Evolutionary conservation across 495 filamentous ascomycete species (phyloP), one percentile per base, ranked within the genome.

Genomic region (Aspergillus avenaceus): DNA sequence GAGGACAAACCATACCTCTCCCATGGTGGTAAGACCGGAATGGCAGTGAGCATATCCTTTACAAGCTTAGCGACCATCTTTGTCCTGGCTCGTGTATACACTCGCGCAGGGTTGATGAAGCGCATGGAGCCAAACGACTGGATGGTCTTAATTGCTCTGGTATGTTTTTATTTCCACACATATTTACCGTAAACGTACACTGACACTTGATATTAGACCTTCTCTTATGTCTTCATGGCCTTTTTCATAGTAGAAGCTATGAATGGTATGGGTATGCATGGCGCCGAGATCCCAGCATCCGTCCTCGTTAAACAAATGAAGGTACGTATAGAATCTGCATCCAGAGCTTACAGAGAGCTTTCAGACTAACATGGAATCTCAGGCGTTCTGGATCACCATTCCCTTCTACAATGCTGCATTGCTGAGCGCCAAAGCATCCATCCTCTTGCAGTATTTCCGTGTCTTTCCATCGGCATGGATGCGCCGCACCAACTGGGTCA

Each of bases 391-490:
- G 69, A 53, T 74, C 50, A 71, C 69, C 2, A 66, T 73, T 19
- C 72, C 72, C 1, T 72, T 75, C 60, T 75, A 75, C 50, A 74
- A 75, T n/a, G 67, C 70, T 41, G 63, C 68, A 29, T 62, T 79
- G n/a, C 66, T 76, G 24, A 71, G 70, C 51, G 76, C 76, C 42
- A 80, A 80, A 62, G 69, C 69, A 16, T 75, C 75, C 0, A 77
- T 80, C 41, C 50, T 80, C 11, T 60, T 78, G 47, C 70, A 79
- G 48, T 79, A 74, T 53, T 71, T 67, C 41, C 72, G 71, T 19
- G 62, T 77, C 18, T 80, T 80, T 48, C 64, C 71, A 8, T 68
- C 72, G 0, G 56, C 54, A 3, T 56, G 59, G 25, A 69, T 74
- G 65, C 61, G 66, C 8, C 47, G 70, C 34, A 61, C 72, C 29